phyloP scores from a whole-genome alignment of 148 eudicot genomes.

The Heliosperma pusillum region DNA sequence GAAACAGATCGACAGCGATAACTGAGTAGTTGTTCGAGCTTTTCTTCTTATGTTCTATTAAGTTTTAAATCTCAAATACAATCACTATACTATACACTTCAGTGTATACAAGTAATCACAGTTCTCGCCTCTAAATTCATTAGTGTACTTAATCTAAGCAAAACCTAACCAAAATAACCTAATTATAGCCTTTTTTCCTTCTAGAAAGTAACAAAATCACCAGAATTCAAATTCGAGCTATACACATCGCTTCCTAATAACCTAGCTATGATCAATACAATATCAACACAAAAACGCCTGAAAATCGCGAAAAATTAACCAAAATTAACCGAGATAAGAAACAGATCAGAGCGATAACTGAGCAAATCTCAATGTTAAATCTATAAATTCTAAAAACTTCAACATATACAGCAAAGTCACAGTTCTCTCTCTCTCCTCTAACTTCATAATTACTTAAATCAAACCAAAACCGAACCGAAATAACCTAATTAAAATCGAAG shows the following conservation, averaged over 20 bases:
- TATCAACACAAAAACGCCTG: too few species aligned
- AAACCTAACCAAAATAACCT: constrained; percentile 1
- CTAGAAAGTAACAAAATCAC: too few species aligned
- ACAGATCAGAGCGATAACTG: constrained; percentile 25
- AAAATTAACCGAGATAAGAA: neutral
- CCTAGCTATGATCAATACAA: neutral
- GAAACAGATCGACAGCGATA: neutral
- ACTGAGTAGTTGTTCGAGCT: neutral
- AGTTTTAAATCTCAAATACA: too few species aligned
- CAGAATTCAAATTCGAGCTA: too few species aligned
- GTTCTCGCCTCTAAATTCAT: neutral
- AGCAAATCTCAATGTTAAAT: too few species aligned
- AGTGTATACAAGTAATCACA: neutral
- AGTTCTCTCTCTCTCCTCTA: too few species aligned
- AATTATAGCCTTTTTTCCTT: neutral
- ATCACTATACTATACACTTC: neutral
- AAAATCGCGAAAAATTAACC: neutral
- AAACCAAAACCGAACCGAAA: too few species aligned
- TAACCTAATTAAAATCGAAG: too few species aligned
- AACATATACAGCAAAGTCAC: too few species aligned
- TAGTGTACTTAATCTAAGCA: neutral
- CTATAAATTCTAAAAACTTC: too few species aligned
- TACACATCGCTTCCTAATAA: neutral
- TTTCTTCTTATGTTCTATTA: neutral
- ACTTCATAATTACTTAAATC: too few species aligned